These are phyloP conservation scores for Trifolium dubium DNA, from an alignment of 306 rosid species.

Conservation along the genomic window DNA sequence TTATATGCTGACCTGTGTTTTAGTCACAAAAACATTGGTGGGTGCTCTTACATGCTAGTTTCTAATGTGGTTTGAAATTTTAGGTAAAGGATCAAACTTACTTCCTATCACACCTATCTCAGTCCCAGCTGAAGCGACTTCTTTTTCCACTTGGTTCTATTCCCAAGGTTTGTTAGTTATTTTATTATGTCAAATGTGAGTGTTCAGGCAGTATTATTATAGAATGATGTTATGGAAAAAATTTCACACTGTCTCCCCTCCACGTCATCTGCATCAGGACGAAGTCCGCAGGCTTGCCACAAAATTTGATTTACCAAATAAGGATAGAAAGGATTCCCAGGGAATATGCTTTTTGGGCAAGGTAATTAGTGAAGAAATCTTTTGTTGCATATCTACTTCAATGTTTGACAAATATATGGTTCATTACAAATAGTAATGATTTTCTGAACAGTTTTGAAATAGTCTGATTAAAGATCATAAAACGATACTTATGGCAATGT, in stretches of 20 bases:
- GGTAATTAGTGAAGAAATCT: conserved; percentile 51
- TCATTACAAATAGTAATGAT: conserved; percentile 15
- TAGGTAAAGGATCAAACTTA: conserved; percentile 98
- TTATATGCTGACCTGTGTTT: conserved; percentile 8
- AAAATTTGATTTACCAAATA: conserved; percentile 80
- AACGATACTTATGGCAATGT: background rate
- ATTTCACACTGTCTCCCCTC: conserved; percentile 9
- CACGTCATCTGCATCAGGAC: conserved; percentile 61
- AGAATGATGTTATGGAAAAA: conserved; percentile 25
- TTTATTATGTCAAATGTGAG: conserved; percentile 19
- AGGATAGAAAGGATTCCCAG: no score
- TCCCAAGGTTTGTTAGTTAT: conserved; percentile 71
- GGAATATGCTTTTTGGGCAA: conserved; percentile 97
- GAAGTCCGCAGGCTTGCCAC: conserved; percentile 89
- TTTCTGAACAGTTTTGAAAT: conserved; percentile 4
- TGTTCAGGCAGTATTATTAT: background rate
- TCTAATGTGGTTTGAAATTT: conserved; percentile 41
- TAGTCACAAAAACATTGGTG: background rate
- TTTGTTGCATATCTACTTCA: conserved; percentile 3
- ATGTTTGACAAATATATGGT: conserved; percentile 27
- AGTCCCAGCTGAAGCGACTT: conserved; percentile 78
- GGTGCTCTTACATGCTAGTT: conserved; percentile 17
- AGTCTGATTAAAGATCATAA: conserved; percentile 10
- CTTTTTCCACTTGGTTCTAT: conserved; percentile 86
- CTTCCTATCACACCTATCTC: conserved; percentile 90